Conservation (phyloP, 768 basidiomycete genomes). For the Tricholoma saponaceum region DNA sequence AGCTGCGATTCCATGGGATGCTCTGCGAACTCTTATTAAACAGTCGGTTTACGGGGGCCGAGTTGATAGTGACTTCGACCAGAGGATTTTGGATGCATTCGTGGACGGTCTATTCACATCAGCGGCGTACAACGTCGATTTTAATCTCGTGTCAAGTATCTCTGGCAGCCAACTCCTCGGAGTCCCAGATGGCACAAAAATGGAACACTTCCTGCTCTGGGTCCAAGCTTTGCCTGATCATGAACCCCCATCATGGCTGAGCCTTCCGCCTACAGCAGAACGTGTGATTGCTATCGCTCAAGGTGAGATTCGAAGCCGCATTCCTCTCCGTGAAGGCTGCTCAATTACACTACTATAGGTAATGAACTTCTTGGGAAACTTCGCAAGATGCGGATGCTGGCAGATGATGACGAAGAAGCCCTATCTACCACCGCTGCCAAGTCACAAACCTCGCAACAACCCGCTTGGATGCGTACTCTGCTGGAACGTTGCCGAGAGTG, state of each 20-base stretch:
- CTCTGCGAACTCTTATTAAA: conserved; percentile 89
- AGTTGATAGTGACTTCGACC: conserved; percentile 94
- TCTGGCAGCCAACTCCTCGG: conserved; percentile 53
- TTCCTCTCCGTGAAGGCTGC: conserved; percentile 1
- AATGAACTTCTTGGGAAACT: conserved; percentile 81
- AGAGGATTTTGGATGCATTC: conserved; percentile 87
- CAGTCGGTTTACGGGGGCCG: conserved; percentile 95
- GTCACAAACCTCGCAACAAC: conserved; percentile 65
- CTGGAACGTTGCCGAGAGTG: conserved; percentile 82
- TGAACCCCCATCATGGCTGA: conserved; percentile 93
- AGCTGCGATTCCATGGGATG: conserved; percentile 89
- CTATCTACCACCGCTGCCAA: conserved; percentile 51
- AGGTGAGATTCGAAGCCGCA: conserved; percentile 46
- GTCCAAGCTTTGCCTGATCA: conserved; percentile 85
- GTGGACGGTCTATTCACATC: conserved; percentile 89
- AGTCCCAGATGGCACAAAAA: conserved; percentile 88
- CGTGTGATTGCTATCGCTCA: conserved; percentile 87
- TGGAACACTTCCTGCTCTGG: conserved; percentile 91
- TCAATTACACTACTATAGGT: conserved; percentile 39
- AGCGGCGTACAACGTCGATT: conserved; percentile 89
- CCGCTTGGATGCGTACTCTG: conserved; percentile 92
- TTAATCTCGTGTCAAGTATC: conserved; percentile 73
- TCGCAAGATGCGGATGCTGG: conserved; percentile 87
- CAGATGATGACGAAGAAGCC: conserved; percentile 79
- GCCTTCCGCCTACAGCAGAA: conserved; percentile 89